Evolutionary conservation across 306 rosid species (phyloP), one percentile per base, ranked within the genome.

Genomic region (Cucurbita ficifolia): DNA sequence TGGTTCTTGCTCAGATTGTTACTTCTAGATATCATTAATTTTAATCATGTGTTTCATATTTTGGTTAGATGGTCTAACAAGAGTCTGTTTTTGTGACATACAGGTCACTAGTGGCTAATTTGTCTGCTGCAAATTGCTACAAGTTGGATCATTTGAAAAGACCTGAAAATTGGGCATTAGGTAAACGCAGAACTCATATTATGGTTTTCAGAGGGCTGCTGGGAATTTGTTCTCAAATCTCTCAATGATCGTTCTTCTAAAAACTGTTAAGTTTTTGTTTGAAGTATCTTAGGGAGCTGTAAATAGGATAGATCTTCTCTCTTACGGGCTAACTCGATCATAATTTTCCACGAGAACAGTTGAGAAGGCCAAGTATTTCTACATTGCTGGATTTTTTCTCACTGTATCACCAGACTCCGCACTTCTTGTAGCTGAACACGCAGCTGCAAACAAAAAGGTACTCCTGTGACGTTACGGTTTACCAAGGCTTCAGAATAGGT

Each of bases 111-210:
- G 60, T 95, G 84, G 99, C 99, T 51, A 95, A 95, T 77, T 84
- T 95, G 79, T 84, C 99, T 1, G 99, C 99, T 78, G 99, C 97
- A 75, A 95, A 91, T 84, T 91, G 97, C 84, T 95, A 95, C 79
- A 95, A 95, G 80, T 19, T 82, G 19, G 99, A 95, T 16, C 99
- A 95, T 79, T 79, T 95, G 85, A 86, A 83, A 83, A 81, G 7
- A 79, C 96, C 96, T 24, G 97, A 95, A 82, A 95, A 87, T 73
- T 95, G 99, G 99, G 91, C 96, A 19, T 71, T 91, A 77, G 99
- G 97, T 91, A 89, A 48, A 49, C 21, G 35, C 8, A 0, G 6
- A 22, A 22, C 58, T 69, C 57, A 7, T 69, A 48, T 69, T 49
- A 24, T 69, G 58, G 58, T 33, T 33, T 16, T 49, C 19, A 14